Percentiles rank a stretch among this genome's conserved stretches.
These are phyloP conservation scores for Sicyos baderoa DNA, from an alignment of 306 rosid species.

Conservation along the genomic window DNA sequence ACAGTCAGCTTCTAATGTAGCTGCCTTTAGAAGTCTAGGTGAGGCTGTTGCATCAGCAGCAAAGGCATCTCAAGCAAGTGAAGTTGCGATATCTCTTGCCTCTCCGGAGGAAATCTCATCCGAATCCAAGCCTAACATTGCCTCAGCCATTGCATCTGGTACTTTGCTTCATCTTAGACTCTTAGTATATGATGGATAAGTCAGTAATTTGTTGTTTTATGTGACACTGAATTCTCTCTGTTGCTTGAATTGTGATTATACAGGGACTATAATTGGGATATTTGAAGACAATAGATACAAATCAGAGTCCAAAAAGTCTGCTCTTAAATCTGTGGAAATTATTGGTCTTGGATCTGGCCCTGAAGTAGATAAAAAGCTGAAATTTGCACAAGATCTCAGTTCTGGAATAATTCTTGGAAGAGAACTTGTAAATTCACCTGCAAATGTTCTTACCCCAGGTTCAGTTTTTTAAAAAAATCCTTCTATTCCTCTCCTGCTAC, in stretches of 20 bases:
- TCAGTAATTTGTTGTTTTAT: background rate
- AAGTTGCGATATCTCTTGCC: slow-evolving; percentile 71
- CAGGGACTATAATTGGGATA: slow-evolving; percentile 71
- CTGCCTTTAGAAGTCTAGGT: slow-evolving; percentile 56
- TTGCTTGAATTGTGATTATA: slow-evolving; percentile 24
- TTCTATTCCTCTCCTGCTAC: background rate
- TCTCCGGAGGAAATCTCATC: slow-evolving; percentile 54
- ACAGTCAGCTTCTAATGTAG: slow-evolving; percentile 44
- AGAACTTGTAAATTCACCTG: slow-evolving; percentile 93
- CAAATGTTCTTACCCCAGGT: slow-evolving; percentile 99
- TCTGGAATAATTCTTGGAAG: slow-evolving; percentile 76
- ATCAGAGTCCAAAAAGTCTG: slow-evolving; percentile 69
- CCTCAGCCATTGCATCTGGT: slow-evolving; percentile 84
- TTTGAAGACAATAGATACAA: slow-evolving; percentile 76
- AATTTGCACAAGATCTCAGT: slow-evolving; percentile 65
- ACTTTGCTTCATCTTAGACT: background rate
- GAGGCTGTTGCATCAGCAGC: slow-evolving; percentile 85
- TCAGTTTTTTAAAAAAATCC: background rate
- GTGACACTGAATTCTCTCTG: slow-evolving; percentile 20
- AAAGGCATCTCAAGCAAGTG: slow-evolving; percentile 63
- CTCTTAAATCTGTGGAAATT: slow-evolving; percentile 61
- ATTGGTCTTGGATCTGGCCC: slow-evolving; percentile 86
- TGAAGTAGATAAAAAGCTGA: slow-evolving; percentile 73
- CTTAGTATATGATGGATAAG: too few species aligned
- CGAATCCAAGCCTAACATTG: slow-evolving; percentile 52